Evolutionary conservation across 148 eudicot species (phyloP), one percentile per base, ranked within the genome.

Genomic region (Simmondsia chinensis): DNA sequence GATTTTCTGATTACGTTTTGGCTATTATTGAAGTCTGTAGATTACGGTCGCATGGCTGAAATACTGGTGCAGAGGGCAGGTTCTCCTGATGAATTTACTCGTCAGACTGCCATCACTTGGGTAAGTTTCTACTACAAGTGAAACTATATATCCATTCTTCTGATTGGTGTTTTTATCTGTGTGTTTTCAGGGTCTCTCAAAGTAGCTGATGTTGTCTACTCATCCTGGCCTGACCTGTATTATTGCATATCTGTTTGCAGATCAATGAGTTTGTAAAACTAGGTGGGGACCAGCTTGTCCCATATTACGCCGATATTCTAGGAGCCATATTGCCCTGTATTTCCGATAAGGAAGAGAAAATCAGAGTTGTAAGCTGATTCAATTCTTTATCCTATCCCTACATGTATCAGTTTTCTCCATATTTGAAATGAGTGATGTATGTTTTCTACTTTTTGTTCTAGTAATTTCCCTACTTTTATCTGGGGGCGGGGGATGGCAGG

Each of bases 31-130:
- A 75, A 91, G 99, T 91, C 95, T 70, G 99, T 91, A 79, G 99
- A 91, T 70, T 91, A 85, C 73, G 99, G 99, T 63, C 95, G 99
- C 68, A 85, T 91, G 95, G 95, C 95, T 59, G 89, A 91, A 75
- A 91, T 91, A 56, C 70, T 91, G 70, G 94, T 91, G 44, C 86
- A 86, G 48, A 79, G 99, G 70, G 99, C 99, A 24, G 71, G 74
- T 57, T 77, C 95, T 21, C 51, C 66, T 33, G 99, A 91, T 73
- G 99, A 70, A 65, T 91, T 85, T 58, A 91, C 99, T 46, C 76
- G 99, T 24, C 76, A 77, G 74, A 91, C 95, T 62, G 83, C 99
- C 37, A 91, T 86, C 50, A 91, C 99, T 20, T 91, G 99, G 99
- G 99, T 91, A 79, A 61, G 76, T 24, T 38, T 50, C 43, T 9